Base-by-base conservation (phyloP, 352 stramenopile genomes). In the Lagenidium sp. region DNA sequence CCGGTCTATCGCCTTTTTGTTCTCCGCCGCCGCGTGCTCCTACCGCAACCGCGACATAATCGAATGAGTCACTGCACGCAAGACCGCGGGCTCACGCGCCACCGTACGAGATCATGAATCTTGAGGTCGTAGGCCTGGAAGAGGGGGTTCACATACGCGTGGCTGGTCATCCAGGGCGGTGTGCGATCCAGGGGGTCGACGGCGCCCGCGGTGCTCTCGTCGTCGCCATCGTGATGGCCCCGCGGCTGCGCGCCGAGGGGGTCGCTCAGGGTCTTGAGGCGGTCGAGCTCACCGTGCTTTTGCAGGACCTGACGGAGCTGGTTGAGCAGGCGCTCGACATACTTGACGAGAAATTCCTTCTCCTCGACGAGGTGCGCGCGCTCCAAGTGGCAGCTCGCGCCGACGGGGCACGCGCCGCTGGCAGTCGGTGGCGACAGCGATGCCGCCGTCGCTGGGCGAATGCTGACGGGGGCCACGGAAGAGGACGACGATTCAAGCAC, bases 81-180 rank as follows among this genome's bases (percentile, higher is more conserved):
- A n/a, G n/a, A n/a, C n/a, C n/a, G n/a, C n/a, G n/a, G n/a, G n/a
- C n/a, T n/a, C n/a, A n/a, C n/a, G n/a, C n/a, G n/a, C n/a, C n/a
- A n/a, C 18, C 41, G 19, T 18, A 44, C 30, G 30, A 56, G 12
- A 13, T 40, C 65, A 16, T 53, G 87, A 65, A 91, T 91, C 42
- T 83, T 85, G 24, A 78, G 46, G 42, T 88, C 78, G 47, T 91
- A 91, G 13, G 75, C 68, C 40, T 84, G 68, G 21, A 91, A 65
- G 13, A 91, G 48, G 24, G 78, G 75, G 38, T 82, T 85, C 43
- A 65, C 75, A 56, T 77, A 80, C 49, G 85, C 75, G 21, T 67
- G 66, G n/a, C 72, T 64, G 4, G 72, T 74, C 37, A 87, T 65
- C 75, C 78, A 88, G 12, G 78, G 73, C 13, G 73, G 55, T 10